Evolutionary conservation across 805 yeast species (phyloP).

Genomic region (Yarrowia sp.): DNA sequence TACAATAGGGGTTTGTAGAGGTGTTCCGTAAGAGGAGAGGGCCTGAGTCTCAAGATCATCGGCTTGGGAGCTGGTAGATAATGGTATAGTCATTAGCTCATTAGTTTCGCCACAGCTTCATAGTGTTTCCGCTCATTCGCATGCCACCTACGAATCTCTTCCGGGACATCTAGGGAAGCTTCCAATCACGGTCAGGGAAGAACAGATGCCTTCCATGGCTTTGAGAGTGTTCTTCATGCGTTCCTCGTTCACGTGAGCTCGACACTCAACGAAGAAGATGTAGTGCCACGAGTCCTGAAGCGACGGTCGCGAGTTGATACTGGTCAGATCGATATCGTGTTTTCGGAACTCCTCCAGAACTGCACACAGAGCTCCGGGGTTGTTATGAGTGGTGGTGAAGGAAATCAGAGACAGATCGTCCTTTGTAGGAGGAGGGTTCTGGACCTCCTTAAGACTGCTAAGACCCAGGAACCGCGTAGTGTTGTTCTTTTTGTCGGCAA

Average conservation of each 20-base stretch:
- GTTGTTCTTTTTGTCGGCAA: constrained; percentile 77
- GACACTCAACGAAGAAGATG: constrained; percentile 78
- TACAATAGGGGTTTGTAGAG: too few relatives aligned
- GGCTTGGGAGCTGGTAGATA: too few relatives aligned
- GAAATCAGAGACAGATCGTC: constrained; percentile 62
- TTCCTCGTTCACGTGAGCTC: constrained; percentile 49
- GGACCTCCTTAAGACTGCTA: constrained; percentile 48
- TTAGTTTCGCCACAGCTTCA: too few relatives aligned
- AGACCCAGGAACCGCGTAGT: constrained; percentile 85
- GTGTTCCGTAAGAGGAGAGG: too few relatives aligned
- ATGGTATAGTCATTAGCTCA: too few relatives aligned
- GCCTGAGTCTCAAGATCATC: too few relatives aligned
- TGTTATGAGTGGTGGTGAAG: constrained; percentile 67
- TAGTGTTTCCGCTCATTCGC: too few relatives aligned
- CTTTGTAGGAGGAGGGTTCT: constrained; percentile 39
- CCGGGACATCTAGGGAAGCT: constrained; percentile 41
- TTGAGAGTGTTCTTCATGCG: constrained; percentile 30
- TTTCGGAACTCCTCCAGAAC: constrained; percentile 65
- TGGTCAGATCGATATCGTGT: constrained; percentile 66
- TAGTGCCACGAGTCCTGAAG: constrained; percentile 75
- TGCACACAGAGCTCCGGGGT: constrained; percentile 76
- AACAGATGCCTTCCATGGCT: constrained; percentile 38
- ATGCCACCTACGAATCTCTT: constrained; percentile 2
- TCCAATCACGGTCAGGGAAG: constrained; percentile 48
- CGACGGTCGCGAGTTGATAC: constrained; percentile 82